Conservation (phyloP, 2,329 filamentous ascomycete species). For the Fusarium sp. region DNA sequence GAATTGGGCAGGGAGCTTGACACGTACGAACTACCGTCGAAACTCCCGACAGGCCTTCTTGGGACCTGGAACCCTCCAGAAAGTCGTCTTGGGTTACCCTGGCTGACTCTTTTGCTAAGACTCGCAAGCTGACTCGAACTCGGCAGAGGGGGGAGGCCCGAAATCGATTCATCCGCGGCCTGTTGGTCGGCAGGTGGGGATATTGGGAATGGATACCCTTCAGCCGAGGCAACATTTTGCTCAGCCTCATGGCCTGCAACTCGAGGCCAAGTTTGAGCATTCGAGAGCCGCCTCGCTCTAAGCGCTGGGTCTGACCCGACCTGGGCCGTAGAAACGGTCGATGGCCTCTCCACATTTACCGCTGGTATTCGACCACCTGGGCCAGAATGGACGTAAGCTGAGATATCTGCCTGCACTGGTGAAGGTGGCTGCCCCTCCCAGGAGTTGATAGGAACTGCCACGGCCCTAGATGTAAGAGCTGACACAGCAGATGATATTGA, state of each 20-base stretch:
- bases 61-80: conserved; percentile 55
- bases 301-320: conserved; percentile 24
- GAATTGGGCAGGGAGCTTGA: conserved; percentile 31
- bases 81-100: conserved; percentile 52
- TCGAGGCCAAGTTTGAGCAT: conserved; percentile 59
- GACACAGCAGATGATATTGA: conserved; percentile 32
- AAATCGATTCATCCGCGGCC: conserved; percentile 46
- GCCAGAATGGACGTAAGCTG: not conserved
- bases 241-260: conserved; percentile 39
- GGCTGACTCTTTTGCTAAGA: conserved; percentile 50
- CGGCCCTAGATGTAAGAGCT: conserved; percentile 5
- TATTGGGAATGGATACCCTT: conserved; percentile 54
- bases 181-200: conserved; percentile 44
- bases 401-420: conserved; percentile 6
- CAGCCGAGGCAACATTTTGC: conserved; percentile 30
- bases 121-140: conserved; percentile 52
- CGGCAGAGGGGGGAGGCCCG: conserved; percentile 51
- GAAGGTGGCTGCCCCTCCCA: conserved; percentile 2
- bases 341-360: conserved; percentile 45
- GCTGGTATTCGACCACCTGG: conserved; percentile 33
- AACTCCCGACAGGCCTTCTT: conserved; percentile 52
- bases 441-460: conserved; percentile 23
- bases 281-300: conserved; percentile 45
- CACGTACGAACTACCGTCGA: conserved; percentile 37
- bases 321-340: conserved; percentile 35